phyloP scores from a whole-genome alignment of 164 flowering plant genomes.

The Vitis labrusca region DNA sequence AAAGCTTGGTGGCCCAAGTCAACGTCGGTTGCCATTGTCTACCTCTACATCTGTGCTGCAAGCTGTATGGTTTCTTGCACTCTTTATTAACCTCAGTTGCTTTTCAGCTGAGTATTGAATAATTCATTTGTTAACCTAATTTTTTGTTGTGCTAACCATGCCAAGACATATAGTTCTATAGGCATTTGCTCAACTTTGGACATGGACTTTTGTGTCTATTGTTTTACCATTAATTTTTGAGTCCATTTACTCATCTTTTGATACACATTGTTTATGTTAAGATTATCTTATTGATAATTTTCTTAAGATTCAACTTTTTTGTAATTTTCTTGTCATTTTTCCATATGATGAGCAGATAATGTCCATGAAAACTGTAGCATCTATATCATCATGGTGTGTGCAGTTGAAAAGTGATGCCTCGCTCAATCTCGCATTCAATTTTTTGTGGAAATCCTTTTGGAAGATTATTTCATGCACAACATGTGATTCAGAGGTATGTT shows the following conservation, averaged over 20 bases:
- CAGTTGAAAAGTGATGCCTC: conserved; percentile 26
- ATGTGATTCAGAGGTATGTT: conserved; percentile 64
- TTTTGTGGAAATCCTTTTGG: conserved; percentile 65
- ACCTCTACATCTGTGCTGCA: conserved; percentile 59
- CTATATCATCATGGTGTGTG: conserved; percentile 53
- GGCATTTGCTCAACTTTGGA: neutral
- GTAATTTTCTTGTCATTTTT: conserved; percentile 12
- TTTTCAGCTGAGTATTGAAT: neutral
- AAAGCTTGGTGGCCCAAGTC: conserved; percentile 96
- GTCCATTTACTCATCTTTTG: neutral
- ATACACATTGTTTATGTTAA: neutral
- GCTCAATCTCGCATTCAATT: conserved; percentile 37
- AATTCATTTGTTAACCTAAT: neutral
- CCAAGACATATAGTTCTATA: too few relatives aligned
- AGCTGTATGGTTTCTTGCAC: conserved; percentile 58
- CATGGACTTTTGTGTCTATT: neutral
- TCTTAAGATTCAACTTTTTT: neutral
- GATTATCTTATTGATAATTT: neutral
- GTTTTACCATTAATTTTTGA: neutral
- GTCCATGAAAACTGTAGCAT: conserved; percentile 60
- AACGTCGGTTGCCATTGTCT: conserved; percentile 67
- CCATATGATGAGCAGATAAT: conserved; percentile 47
- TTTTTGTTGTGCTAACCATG: neutral
- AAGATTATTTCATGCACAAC: conserved; percentile 50
- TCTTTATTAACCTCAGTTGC: neutral